Evolutionary conservation across 2,329 filamentous ascomycete species (phyloP).

Genomic region (Hypoxylon sp.): DNA sequence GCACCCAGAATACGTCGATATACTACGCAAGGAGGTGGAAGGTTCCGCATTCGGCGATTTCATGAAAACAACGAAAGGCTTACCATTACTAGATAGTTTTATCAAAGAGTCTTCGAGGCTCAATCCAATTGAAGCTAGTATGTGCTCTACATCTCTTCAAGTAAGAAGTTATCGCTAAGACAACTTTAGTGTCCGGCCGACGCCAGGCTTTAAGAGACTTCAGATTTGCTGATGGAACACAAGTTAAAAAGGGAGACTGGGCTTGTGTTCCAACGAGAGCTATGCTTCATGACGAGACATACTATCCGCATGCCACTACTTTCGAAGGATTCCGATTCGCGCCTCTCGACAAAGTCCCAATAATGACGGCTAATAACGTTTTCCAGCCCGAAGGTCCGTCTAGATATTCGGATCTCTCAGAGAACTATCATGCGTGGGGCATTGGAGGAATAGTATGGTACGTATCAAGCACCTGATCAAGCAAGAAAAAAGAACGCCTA

Average conservation of each 20-base stretch:
- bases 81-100: conserved; percentile 7
- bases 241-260: conserved; percentile 8
- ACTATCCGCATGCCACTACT: not conserved
- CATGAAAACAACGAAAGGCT: not conserved
- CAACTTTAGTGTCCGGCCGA: conserved; percentile 4
- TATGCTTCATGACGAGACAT: not conserved
- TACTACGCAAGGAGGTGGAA: conserved; percentile 3
- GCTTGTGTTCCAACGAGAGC: conserved; percentile 1
- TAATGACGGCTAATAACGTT: not conserved
- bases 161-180: too few species aligned
- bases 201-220: conserved; percentile 1
- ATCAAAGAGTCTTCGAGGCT: conserved; percentile 12
- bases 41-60: not conserved
- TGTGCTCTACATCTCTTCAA: not conserved
- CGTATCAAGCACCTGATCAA: not conserved
- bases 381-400: not conserved
- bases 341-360: not conserved
- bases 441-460: not conserved
- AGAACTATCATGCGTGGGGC: conserved; percentile 1
- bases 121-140: conserved; percentile 10
- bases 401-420: not conserved
- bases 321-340: conserved; percentile 9
- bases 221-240: not conserved
- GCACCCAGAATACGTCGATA: not conserved
- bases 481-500: too few species aligned